Conservation (phyloP, 2,329 filamentous ascomycete species). For the Alternaria panax region DNA sequence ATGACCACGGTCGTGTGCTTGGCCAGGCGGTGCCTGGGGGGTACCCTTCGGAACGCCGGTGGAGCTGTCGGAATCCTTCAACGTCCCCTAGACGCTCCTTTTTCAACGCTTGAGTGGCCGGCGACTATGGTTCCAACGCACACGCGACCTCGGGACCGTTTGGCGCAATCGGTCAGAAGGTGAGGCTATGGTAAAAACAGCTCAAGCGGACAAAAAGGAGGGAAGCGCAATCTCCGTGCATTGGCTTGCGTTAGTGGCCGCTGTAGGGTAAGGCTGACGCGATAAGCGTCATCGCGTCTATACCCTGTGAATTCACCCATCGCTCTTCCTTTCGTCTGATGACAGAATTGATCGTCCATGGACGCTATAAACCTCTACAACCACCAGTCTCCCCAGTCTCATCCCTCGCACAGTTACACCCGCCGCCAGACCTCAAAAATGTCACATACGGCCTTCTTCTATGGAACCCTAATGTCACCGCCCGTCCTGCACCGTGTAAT, state of each 20-base stretch:
- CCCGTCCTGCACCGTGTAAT: constrained; percentile 86
- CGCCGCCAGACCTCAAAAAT: constrained; percentile 15
- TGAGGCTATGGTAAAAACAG: not conserved
- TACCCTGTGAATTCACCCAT: not conserved
- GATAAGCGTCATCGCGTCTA: constrained; percentile 16
- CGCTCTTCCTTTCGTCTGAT: not conserved
- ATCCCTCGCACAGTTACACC: not conserved
- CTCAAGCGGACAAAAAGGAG: constrained; percentile 6
- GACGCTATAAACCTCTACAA: constrained; percentile 12
- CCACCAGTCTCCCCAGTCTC: constrained; percentile 2
- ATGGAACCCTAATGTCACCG: constrained; percentile 81
- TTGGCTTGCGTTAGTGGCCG: constrained; percentile 42
- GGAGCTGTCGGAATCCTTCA: constrained; percentile 5
- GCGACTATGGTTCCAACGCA: not conserved
- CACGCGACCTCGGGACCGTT: not conserved
- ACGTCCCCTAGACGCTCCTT: not conserved
- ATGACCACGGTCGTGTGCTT: constrained; percentile 25
- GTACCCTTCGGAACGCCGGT: constrained; percentile 12
- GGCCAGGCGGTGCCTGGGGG: not conserved
- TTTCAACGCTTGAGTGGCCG: not conserved
- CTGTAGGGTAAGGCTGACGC: constrained; percentile 7
- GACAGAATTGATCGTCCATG: not conserved
- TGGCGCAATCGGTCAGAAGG: not conserved
- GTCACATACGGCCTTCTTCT: constrained; percentile 68
- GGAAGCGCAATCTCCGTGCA: constrained; percentile 3